Base-by-base conservation (phyloP, 257 asterid species). In the Solanum raphanifolium region DNA sequence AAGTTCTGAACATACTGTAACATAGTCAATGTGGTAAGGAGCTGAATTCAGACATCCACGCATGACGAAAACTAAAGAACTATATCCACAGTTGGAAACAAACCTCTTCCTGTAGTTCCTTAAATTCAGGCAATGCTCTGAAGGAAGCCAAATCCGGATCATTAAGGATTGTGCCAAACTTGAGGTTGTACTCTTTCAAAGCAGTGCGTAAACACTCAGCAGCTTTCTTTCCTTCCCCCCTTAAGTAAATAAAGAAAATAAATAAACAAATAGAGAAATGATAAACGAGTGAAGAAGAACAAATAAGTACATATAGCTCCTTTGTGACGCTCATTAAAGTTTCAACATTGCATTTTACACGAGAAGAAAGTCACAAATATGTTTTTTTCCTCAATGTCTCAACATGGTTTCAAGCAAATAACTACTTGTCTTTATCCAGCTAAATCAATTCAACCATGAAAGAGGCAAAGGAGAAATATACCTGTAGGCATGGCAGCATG, bases 131-230 rank as follows among this genome's bases (percentile, higher is more conserved):
- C 89, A 87, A 93, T 35, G 98, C 96, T 90, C 99, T 92, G 87
- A 97, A 97, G 86, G 99, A 92, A 89, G 98, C 99, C 91, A 97
- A 93, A 92, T 97, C 99, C 35, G 99, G 98, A 92, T 97, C 99
- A 89, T 95, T 97, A 25, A 97, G 90, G 87, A 97, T 95, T 87
- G 98, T 97, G 87, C 96, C 94, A 88, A 97, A 97, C 93, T 95
- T 97, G 65, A 97, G 95, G 89, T 90, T 87, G 87, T 95, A 97
- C 46, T 95, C 96, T 93, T 91, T 95, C 90, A 97, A 93, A 91
- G 99, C 98, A n/a, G 94, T 92, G 74, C 99, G 97, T 88, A 97
- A 91, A 92, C 98, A 94, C 76, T 94, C 98, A 25, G 98, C 98
- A 82, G 96, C 98, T 91, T 93, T 94, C 90, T 93, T 93, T 76